Base-by-base conservation (phyloP, 768 basidiomycete genomes). In the Daedaleopsis sinensis region DNA sequence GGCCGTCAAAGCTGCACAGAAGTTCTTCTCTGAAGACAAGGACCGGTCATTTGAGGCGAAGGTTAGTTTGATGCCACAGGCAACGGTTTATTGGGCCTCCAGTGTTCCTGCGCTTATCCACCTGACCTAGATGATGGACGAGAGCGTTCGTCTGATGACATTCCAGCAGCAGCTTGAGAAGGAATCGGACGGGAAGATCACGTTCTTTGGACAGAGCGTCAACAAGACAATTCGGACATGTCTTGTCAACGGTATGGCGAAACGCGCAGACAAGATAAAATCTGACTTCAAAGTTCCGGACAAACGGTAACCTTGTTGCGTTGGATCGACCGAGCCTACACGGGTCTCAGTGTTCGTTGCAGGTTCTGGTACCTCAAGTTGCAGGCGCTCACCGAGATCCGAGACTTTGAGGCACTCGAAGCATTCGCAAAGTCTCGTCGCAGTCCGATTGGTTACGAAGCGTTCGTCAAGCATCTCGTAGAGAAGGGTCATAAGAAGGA, bases 301-400 rank as follows among this genome's bases (percentile, higher is more conserved):
- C 71, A 98, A 96, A 78, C 81, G 96, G 95, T 94, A 55, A 32
- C 83, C 69, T 8, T 47, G 42, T n/a, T n/a, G 36, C 42, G 8
- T 48, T 35, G 59, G 47, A 35, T 56, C 23, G 23, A 4, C n/a
- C 53, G 27, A 24, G 6, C 52, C 10, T 2, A 42, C 18, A 42
- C 7, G 15, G 18, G 52, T 52, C 43, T 39, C 18, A 35, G 44
- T 18, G 37, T 21, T 10, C 55, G 6, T 24, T 56, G 18, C 65
- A 97, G 96, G 51, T 98, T 94, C 76, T 98, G 95, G 95, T 91
- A 94, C 76, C 70, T 94, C 65, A 98, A 97, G 72, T 74, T 99
- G 5, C 84, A 93, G 55, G 91, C 94, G 0, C 75, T 98, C 57
- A 89, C 89, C 11, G 80, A 82, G n/a, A 78, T 84, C 21, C 81